Evolutionary conservation across 768 basidiomycete species (phyloP), one percentile per base, ranked within the genome.

Genomic region (Brasilioporus rufonigricans): DNA sequence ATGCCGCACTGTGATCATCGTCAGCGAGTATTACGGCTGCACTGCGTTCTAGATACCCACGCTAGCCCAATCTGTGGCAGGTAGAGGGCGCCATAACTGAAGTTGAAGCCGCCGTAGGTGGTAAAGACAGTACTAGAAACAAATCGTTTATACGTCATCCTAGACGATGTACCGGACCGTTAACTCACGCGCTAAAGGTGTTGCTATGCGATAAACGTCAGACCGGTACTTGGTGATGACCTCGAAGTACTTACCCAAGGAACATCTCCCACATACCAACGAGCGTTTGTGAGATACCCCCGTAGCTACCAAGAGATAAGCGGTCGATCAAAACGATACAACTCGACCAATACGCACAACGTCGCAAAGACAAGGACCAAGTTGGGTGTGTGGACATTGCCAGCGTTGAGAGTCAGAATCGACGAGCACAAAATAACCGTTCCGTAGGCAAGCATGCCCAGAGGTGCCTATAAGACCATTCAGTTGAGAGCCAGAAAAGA

Each of bases 201-300:
- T 66, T 67, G 33, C 67, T 66, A 12, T 53, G 29, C 18, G 10
- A 64, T 39, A 12, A 36, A 33, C 12, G 8, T 66, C 44, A 64
- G 48, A 39, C 24, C 12, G 40, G 43, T 45, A 36, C 33, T 50
- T 16, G 24, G 14, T 8, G 16, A 26, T 21, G 45, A 41, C 23
- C 14, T 38, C 49, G 23, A 39, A 43, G 3, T n/a, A 45, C 67
- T 48, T 48, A 61, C 66, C 66, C 66, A 27, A 70, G 65, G 58
- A 62, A 67, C 58, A 67, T 65, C 27, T 70, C 66, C 66, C 68
- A 70, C 66, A 70, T 65, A 38, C 68, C 66, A 9, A 67, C 66
- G 10, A 67, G 52, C 4, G 66, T 65, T 46, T 67, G 68, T 18
- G 65, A 61, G 45, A 70, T 70, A 40, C 68, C 66, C 10, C 68